A percentile compares a stretch with the other conserved stretches of the same genome.
phyloP scores from a whole-genome alignment of 1,284 basidiomycete genomes.

The Rhizoctonia solani region DNA sequence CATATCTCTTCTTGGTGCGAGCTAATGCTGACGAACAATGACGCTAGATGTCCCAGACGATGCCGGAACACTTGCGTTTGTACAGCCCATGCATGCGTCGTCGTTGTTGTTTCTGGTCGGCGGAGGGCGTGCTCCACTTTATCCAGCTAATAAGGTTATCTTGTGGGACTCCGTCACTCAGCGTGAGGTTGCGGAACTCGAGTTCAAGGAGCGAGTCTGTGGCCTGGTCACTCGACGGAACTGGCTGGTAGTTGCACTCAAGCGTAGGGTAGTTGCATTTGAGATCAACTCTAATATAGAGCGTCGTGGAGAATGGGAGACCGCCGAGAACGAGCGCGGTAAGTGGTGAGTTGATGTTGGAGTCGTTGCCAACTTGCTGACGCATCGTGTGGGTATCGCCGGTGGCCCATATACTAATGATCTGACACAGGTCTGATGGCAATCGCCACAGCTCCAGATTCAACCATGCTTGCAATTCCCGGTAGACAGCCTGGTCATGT shows the following conservation, averaged over 20 bases:
- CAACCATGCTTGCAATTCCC: slow-evolving; percentile 84
- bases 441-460: slow-evolving; percentile 73
- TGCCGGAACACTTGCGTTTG: slow-evolving; percentile 72
- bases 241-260: slow-evolving; percentile 82
- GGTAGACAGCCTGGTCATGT: slow-evolving; percentile 90
- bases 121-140: slow-evolving; percentile 87
- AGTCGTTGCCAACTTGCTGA: slow-evolving; percentile 25
- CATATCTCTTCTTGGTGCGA: slow-evolving; percentile 8
- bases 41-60: slow-evolving; percentile 32
- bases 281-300: slow-evolving; percentile 60
- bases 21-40: background rate
- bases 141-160: slow-evolving; percentile 92
- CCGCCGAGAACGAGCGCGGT: slow-evolving; percentile 87
- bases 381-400: slow-evolving; percentile 13
- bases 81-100: slow-evolving; percentile 78
- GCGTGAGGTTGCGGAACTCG: slow-evolving; percentile 82
- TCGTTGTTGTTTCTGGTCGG: slow-evolving; percentile 89
- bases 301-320: slow-evolving; percentile 83
- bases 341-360: slow-evolving; percentile 42
- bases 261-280: slow-evolving; percentile 79
- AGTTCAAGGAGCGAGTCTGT: slow-evolving; percentile 86
- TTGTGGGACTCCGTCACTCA: slow-evolving; percentile 83
- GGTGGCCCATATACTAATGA: slow-evolving; percentile 17
- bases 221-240: slow-evolving; percentile 79
- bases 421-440: slow-evolving; percentile 71